These are phyloP conservation scores for Colletotrichum costaricense DNA, from an alignment of 2,329 filamentous ascomycete genomes.

Conservation along the genomic window DNA sequence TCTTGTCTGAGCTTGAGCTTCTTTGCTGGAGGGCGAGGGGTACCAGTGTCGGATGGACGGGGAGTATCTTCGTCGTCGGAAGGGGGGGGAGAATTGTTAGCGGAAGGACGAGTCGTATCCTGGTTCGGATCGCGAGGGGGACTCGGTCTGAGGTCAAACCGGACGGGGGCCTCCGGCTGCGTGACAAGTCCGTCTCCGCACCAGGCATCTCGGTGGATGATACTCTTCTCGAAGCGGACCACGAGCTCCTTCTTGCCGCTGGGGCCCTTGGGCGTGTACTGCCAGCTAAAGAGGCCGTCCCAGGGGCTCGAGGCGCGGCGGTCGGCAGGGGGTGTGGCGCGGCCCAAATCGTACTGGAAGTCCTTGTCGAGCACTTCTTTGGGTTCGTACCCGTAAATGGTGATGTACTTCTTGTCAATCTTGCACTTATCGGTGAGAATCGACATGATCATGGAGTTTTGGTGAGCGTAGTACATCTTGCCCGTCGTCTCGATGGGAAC, in stretches of 20 bases:
- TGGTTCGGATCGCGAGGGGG: background rate
- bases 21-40: background rate
- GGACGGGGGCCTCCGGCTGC: background rate
- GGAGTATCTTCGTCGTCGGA: background rate
- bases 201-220: constrained; percentile 43
- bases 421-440: constrained; percentile 10
- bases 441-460: background rate
- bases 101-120: background rate
- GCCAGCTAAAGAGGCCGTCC: constrained; percentile 26
- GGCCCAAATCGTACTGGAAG: background rate
- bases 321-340: constrained; percentile 1
- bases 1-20: background rate
- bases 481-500: constrained; percentile 4
- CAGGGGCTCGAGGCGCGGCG: constrained; percentile 11
- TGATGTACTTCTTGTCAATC: constrained; percentile 17
- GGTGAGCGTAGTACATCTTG: background rate
- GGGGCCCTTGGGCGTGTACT: constrained; percentile 22
- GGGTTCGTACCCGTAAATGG: constrained; percentile 15
- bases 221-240: constrained; percentile 30
- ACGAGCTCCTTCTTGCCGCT: constrained; percentile 20
- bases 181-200: constrained; percentile 11
- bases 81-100: background rate
- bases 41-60: background rate
- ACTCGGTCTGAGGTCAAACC: background rate
- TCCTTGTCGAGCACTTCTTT: constrained; percentile 3